These are phyloP conservation scores for Saturnispora halmiae DNA, from an alignment of 805 yeast species.

Conservation along the genomic window DNA sequence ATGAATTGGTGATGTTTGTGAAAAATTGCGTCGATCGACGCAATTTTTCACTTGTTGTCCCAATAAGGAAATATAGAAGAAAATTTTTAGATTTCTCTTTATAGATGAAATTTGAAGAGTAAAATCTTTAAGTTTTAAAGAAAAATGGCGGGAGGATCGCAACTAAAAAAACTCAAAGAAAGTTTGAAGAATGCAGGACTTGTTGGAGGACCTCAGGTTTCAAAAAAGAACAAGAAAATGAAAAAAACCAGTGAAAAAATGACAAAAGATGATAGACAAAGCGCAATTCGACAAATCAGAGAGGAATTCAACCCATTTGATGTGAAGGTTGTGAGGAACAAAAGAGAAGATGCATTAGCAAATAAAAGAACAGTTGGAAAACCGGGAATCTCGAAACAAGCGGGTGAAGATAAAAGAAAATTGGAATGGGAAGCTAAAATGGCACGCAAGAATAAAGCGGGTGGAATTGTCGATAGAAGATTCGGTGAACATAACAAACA, in stretches of 20 bases:
- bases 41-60: neutral
- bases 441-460: conserved; percentile 58
- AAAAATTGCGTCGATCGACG: conserved; percentile 1
- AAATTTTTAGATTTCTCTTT: neutral
- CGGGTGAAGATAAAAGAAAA: conserved; percentile 55
- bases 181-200: conserved; percentile 70
- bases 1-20: neutral
- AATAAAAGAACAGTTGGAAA: conserved; percentile 47
- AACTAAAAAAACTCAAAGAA: conserved; percentile 72
- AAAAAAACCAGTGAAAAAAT: conserved; percentile 50
- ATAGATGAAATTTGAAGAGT: too few relatives aligned
- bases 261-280: conserved; percentile 58
- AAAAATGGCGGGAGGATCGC: conserved; percentile 69
- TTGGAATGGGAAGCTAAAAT: conserved; percentile 57
- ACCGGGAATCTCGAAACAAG: conserved; percentile 61
- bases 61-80: neutral
- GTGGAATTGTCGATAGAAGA: conserved; percentile 75
- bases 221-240: conserved; percentile 42
- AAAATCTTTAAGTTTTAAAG: too few relatives aligned
- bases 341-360: conserved; percentile 41
- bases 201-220: conserved; percentile 74
- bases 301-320: conserved; percentile 89
- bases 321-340: conserved; percentile 56
- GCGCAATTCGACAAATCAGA: conserved; percentile 53
- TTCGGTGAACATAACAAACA: conserved; percentile 77